A percentile compares a stretch with the other conserved stretches of the same genome.
phyloP scores from a whole-genome alignment of 192 early-diverging fungal species.

The Coemansia sp. region DNA sequence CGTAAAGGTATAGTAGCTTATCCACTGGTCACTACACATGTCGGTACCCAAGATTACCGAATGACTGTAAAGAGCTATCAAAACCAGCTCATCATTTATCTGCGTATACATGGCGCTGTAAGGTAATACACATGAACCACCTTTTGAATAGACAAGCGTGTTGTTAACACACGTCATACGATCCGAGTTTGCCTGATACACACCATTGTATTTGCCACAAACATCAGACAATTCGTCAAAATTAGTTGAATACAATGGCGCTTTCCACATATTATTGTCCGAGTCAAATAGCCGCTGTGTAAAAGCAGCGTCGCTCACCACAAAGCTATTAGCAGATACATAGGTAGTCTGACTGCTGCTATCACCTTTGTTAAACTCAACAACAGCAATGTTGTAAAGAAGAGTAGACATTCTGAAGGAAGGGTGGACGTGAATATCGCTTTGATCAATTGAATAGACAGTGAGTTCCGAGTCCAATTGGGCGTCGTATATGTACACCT shows the following conservation, averaged over 20 bases:
- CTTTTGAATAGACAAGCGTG: background rate
- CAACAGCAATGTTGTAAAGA: background rate
- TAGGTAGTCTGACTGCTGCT: background rate
- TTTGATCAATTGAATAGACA: background rate
- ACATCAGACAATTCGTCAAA: no score
- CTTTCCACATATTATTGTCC: no score
- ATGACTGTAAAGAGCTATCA: constrained; percentile 4
- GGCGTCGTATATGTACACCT: background rate
- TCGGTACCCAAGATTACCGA: constrained; percentile 1
- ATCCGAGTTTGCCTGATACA: no score
- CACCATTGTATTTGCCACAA: no score
- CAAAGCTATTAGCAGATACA: no score
- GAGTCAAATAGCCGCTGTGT: no score
- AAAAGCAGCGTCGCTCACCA: no score
- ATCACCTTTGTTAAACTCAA: background rate
- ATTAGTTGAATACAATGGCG: no score
- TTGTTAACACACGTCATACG: no score
- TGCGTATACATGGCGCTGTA: constrained; percentile 3
- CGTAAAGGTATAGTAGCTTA: background rate
- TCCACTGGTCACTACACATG: background rate
- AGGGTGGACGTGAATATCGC: background rate
- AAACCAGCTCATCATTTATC: background rate
- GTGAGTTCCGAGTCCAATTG: background rate
- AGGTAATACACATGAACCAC: background rate
- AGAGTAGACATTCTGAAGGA: background rate